These are phyloP conservation scores for Salix brachista DNA, from an alignment of 345 rosid species.

Conservation along the genomic window DNA sequence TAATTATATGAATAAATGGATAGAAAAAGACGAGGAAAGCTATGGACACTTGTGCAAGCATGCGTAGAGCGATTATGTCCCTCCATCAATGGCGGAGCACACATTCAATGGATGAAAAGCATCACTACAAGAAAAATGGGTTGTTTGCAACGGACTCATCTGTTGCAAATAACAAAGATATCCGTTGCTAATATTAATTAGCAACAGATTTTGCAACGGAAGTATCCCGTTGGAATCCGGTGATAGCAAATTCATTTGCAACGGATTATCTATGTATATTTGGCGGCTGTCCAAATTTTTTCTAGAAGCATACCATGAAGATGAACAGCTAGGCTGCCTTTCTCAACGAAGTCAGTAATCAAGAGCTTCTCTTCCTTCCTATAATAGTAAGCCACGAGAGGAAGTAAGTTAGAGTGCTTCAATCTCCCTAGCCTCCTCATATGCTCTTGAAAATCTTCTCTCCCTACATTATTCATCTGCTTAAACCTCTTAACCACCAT, in stretches of 20 bases:
- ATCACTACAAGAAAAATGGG: no score
- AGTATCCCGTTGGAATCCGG: no score
- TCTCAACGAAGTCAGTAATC: slow-evolving; percentile 46
- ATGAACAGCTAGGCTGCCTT: slow-evolving; percentile 74
- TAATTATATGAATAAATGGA: neutral
- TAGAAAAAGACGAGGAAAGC: neutral
- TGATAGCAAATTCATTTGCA: no score
- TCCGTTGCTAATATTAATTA: no score
- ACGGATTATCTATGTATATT: no score
- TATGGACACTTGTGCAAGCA: neutral
- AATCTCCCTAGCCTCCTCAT: slow-evolving; percentile 78
- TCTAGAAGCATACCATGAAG: slow-evolving; percentile 61
- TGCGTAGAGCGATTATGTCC: neutral
- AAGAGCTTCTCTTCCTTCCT: slow-evolving; percentile 85
- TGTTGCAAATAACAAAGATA: no score
- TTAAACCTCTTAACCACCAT: slow-evolving; percentile 91
- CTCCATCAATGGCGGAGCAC: neutral
- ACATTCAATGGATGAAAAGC: neutral
- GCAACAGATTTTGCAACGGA: no score
- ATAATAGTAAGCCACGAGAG: slow-evolving; percentile 79
- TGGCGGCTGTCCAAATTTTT: neutral
- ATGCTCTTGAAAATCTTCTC: slow-evolving; percentile 79
- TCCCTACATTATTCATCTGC: slow-evolving; percentile 74
- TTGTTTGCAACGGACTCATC: no score
- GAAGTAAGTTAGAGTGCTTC: slow-evolving; percentile 63